Evolutionary conservation across 305 asterid genomes (phyloP).

Genomic region (Solanum hybrid): DNA sequence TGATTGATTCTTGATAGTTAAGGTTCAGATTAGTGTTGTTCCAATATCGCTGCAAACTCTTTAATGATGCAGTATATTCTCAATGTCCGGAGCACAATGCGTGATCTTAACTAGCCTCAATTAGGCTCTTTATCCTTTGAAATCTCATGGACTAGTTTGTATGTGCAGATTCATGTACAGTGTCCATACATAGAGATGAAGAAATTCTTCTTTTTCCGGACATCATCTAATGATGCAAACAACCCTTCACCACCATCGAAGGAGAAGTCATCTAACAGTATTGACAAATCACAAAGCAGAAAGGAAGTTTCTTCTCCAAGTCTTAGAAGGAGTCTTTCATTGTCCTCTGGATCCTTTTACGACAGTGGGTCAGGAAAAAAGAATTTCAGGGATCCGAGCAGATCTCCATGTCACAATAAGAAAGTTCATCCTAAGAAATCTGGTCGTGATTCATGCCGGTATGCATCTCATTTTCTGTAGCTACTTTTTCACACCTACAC

Average conservation of each 20-base stretch:
- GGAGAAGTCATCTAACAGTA: slow-evolving; percentile 42
- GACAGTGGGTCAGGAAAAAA: slow-evolving; percentile 35
- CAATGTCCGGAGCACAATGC: not conserved
- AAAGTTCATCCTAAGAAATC: slow-evolving; percentile 43
- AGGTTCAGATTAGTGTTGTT: not conserved
- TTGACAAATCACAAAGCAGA: slow-evolving; percentile 29
- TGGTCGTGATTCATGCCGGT: slow-evolving; percentile 55
- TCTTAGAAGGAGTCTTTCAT: slow-evolving; percentile 79
- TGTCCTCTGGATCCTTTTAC: slow-evolving; percentile 61
- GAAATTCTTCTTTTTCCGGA: slow-evolving; percentile 81
- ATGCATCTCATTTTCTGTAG: slow-evolving; percentile 9
- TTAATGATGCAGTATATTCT: not conserved
- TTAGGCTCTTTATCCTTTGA: slow-evolving; percentile 14
- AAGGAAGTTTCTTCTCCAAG: slow-evolving; percentile 47
- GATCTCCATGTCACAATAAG: slow-evolving; percentile 52
- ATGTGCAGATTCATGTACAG: slow-evolving; percentile 20
- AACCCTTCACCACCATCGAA: slow-evolving; percentile 53
- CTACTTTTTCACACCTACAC: not conserved
- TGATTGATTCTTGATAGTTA: not conserved
- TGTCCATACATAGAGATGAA: slow-evolving; percentile 46
- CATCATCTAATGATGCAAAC: slow-evolving; percentile 33
- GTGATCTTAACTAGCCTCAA: not conserved
- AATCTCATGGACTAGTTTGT: slow-evolving; percentile 19
- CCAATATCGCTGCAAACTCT: not conserved
- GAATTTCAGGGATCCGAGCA: slow-evolving; percentile 32